phyloP scores from a whole-genome alignment of 2,329 filamentous ascomycete species.

The Exophiala lecanii-corni region DNA sequence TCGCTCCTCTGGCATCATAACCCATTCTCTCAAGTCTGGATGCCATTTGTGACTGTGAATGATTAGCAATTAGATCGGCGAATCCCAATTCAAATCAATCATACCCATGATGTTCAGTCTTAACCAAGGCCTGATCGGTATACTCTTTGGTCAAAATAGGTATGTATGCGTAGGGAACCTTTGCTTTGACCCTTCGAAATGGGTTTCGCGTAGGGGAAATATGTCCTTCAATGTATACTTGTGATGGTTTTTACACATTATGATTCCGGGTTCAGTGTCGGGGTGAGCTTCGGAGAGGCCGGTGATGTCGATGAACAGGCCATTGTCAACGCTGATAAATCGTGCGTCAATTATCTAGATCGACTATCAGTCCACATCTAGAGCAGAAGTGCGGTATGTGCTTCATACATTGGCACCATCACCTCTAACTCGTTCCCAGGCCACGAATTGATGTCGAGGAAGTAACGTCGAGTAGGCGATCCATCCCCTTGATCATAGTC shows the following conservation, averaged over 20 bases:
- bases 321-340: conserved; percentile 73
- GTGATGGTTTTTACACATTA: conserved; percentile 78
- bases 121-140: conserved; percentile 32
- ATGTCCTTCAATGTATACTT: conserved; percentile 65
- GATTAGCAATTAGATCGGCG: background rate
- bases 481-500: conserved; percentile 38
- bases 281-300: conserved; percentile 65
- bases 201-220: conserved; percentile 68
- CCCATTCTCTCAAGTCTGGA: background rate
- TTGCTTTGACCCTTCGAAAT: conserved; percentile 68
- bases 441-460: conserved; percentile 76
- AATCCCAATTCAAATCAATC: background rate
- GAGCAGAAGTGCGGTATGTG: no score
- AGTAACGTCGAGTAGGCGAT: conserved; percentile 52
- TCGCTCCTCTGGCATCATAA: background rate
- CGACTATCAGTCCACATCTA: no score
- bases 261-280: conserved; percentile 56
- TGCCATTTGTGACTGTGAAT: background rate
- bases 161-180: conserved; percentile 54
- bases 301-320: conserved; percentile 80
- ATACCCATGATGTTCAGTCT: conserved; percentile 21
- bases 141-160: conserved; percentile 39
- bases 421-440: conserved; percentile 56
- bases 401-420: conserved; percentile 57
- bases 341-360: conserved; percentile 70